Conservation (phyloP, 1,284 basidiomycete genomes). For the Lentinus polychrous region DNA sequence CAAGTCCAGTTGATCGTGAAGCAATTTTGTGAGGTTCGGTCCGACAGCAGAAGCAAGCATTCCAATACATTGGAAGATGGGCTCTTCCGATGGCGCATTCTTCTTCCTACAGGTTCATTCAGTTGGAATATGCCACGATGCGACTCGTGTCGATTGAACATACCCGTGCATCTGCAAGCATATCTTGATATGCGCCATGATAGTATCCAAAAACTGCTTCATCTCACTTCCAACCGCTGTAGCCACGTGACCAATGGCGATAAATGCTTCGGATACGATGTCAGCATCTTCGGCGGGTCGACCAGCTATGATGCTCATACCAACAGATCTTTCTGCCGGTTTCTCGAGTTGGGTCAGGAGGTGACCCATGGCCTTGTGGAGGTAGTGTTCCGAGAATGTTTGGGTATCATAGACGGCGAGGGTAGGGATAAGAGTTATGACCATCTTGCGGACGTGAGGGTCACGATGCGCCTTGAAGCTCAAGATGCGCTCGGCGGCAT, state of each 20-base stretch:
- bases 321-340: constrained; percentile 84
- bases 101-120: constrained; percentile 58
- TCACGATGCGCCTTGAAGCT: constrained; percentile 87
- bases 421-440: constrained; percentile 90
- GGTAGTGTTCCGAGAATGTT: constrained; percentile 83
- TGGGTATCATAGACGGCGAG: constrained; percentile 92
- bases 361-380: constrained; percentile 90
- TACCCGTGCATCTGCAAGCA: constrained; percentile 84
- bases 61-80: constrained; percentile 96
- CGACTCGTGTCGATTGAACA: constrained; percentile 21
- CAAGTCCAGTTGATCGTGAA: constrained; percentile 94
- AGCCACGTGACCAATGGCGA: constrained; percentile 95
- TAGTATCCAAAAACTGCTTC: constrained; percentile 92
- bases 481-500: constrained; percentile 89
- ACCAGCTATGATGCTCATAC: constrained; percentile 31
- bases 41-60: constrained; percentile 96
- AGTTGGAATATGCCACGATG: constrained; percentile 9
- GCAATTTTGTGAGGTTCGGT: constrained; percentile 89
- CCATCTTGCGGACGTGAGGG: constrained; percentile 82
- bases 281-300: constrained; percentile 9
- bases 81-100: constrained; percentile 89
- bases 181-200: constrained; percentile 87
- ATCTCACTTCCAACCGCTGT: constrained; percentile 90
- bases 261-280: constrained; percentile 58
- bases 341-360: constrained; percentile 85